phyloP scores from a whole-genome alignment of 257 asterid genomes.

The Primulina tabacum region DNA sequence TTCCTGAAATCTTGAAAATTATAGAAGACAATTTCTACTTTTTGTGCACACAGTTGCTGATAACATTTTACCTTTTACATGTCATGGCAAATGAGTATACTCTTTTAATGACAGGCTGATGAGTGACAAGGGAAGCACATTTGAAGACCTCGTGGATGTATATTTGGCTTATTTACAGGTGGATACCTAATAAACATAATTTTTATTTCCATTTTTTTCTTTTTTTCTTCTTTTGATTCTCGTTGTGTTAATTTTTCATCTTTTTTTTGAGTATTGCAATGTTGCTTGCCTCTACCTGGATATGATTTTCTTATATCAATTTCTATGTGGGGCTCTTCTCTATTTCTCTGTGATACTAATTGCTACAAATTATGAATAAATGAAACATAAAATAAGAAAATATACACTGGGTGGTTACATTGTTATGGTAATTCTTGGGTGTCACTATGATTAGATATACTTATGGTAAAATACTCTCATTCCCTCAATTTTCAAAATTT shows the following conservation, averaged over 20 bases:
- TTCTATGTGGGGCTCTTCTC: not conserved
- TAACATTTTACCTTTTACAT: not conserved
- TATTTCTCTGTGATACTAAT: not conserved
- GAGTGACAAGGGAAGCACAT: constrained; percentile 47
- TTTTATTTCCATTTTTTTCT: not conserved
- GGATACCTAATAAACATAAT: constrained; percentile 32
- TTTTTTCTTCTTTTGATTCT: constrained; percentile 5
- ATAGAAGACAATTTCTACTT: not conserved
- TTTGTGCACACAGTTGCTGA: not conserved
- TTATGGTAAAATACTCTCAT: not conserved
- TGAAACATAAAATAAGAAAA: not conserved
- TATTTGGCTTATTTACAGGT: constrained; percentile 89
- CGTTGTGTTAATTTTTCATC: not conserved
- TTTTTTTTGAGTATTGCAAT: not conserved
- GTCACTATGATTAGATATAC: constrained; percentile 9
- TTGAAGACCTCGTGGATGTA: constrained; percentile 85
- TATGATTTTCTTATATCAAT: not conserved
- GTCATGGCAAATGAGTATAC: constrained; percentile 19
- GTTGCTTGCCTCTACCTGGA: constrained; percentile 20
- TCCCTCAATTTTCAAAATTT: constrained; percentile 12
- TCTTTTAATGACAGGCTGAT: constrained; percentile 46
- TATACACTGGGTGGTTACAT: not conserved
- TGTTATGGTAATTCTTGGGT: not conserved
- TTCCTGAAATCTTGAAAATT: not conserved
- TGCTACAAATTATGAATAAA: not conserved